phyloP scores from a whole-genome alignment of 371 early-diverging fungal genomes.

The Mucor plumbeus region DNA sequence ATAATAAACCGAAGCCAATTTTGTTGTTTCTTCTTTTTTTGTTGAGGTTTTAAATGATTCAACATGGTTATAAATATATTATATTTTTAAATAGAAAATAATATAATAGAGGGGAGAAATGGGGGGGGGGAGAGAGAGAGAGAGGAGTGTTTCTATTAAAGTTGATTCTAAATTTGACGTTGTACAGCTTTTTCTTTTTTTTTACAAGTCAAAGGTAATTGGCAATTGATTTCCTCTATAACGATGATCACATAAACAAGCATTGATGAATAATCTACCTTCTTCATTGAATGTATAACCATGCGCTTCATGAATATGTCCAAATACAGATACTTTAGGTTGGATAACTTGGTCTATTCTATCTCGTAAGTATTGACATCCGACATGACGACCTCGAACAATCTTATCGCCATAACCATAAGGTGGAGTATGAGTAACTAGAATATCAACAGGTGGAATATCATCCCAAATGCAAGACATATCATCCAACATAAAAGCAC shows the following conservation, averaged over 20 bases:
- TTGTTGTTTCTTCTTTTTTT: not conserved
- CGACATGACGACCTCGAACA: conserved; percentile 35
- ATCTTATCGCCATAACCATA: conserved; percentile 43
- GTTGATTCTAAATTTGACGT: not conserved
- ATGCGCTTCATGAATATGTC: conserved; percentile 63
- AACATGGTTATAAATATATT: not conserved
- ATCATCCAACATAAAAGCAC: conserved; percentile 57
- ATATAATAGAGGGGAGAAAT: not conserved
- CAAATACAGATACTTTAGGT: conserved; percentile 56
- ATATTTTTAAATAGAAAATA: not conserved
- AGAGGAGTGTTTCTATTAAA: not conserved
- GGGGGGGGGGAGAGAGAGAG: not conserved
- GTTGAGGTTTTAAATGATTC: not conserved
- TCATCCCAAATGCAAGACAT: conserved; percentile 49
- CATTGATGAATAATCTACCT: conserved; percentile 53
- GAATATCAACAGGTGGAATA: conserved; percentile 52
- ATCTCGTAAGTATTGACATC: conserved; percentile 46
- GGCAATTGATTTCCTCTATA: conserved; percentile 52
- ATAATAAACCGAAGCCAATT: conserved; percentile 15
- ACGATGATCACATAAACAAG: conserved; percentile 43
- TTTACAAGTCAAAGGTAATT: conserved; percentile 49
- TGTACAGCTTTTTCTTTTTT: not conserved
- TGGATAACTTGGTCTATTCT: conserved; percentile 41
- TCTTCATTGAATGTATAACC: conserved; percentile 44
- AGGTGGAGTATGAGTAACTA: conserved; percentile 65